A percentile compares a stretch with the other conserved stretches of the same genome.
phyloP scores from a whole-genome alignment of 768 basidiomycete genomes.

The Pisolithus marmoratus region DNA sequence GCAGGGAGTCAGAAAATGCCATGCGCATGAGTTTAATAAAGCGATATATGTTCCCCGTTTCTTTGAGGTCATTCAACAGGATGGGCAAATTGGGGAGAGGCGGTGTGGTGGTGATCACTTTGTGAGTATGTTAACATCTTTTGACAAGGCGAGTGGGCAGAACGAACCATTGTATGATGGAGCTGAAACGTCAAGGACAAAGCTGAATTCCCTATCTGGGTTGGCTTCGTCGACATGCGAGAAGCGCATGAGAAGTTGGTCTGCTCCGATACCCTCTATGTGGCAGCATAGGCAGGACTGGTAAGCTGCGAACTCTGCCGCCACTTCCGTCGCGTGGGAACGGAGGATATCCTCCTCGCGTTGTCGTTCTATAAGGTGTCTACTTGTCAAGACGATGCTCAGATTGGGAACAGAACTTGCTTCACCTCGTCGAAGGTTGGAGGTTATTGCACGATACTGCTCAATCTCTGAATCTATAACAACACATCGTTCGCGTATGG shows the following conservation, averaged over 20 bases:
- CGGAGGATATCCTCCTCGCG: conserved; percentile 56
- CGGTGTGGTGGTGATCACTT: conserved; percentile 81
- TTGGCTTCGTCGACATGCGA: conserved; percentile 55
- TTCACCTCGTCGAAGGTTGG: conserved; percentile 60
- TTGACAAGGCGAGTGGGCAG: not conserved
- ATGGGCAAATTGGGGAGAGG: conserved; percentile 60
- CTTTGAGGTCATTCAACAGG: conserved; percentile 66
- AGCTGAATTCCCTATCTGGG: conserved; percentile 56
- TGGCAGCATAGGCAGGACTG: conserved; percentile 55
- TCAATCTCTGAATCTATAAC: conserved; percentile 66
- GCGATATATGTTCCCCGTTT: conserved; percentile 57
- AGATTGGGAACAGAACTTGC: conserved; percentile 12
- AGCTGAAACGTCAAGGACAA: conserved; percentile 70
- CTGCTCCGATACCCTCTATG: conserved; percentile 74
- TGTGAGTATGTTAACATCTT: not conserved
- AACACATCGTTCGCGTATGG: conserved; percentile 53
- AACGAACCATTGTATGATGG: conserved; percentile 59
- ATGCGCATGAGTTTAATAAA: conserved; percentile 67
- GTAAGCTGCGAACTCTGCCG: conserved; percentile 51
- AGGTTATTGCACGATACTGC: conserved; percentile 57
- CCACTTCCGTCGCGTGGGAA: conserved; percentile 44
- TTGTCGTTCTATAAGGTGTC: conserved; percentile 48
- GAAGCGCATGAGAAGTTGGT: conserved; percentile 72
- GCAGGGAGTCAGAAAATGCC: conserved; percentile 38
- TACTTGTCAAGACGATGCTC: not conserved